Conservation (phyloP, 1,284 basidiomycete species). For the Cronartium ribicola region DNA sequence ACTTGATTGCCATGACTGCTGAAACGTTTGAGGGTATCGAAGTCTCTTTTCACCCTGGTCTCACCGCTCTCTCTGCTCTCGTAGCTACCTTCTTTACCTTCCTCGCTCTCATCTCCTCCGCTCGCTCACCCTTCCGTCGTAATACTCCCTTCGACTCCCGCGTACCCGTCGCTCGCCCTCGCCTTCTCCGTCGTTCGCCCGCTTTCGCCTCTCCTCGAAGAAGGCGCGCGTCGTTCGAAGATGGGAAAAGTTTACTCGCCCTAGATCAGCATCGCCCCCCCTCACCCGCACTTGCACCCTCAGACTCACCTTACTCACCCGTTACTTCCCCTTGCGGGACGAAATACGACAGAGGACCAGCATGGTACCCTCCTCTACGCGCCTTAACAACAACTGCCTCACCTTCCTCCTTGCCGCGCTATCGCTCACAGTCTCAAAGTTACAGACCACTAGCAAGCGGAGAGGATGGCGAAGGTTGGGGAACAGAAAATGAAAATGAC, state of each 20-base stretch:
- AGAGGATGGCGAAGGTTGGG: background rate
- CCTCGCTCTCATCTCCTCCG: slow-evolving; percentile 19
- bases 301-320: background rate
- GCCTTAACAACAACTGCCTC: background rate
- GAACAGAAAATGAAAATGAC: background rate
- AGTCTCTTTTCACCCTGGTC: slow-evolving; percentile 10
- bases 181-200: background rate
- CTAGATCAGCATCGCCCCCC: slow-evolving; percentile 3
- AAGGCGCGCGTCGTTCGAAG: background rate
- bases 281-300: background rate
- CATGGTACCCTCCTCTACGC: background rate
- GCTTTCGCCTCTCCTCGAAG: background rate
- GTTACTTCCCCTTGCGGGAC: background rate
- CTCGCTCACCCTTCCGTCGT: slow-evolving; percentile 19
- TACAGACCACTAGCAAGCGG: background rate
- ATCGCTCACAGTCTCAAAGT: no score
- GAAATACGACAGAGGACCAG: background rate
- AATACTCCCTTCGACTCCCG: background rate
- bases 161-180: background rate
- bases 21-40: slow-evolving; percentile 26
- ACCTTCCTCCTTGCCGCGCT: background rate
- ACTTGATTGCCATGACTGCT: slow-evolving; percentile 35
- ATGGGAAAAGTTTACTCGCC: slow-evolving; percentile 14
- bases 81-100: slow-evolving; percentile 35
- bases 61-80: slow-evolving; percentile 22